These are phyloP conservation scores for Hymenoscyphus linearis DNA, from an alignment of 2,329 filamentous ascomycete species.

Conservation along the genomic window DNA sequence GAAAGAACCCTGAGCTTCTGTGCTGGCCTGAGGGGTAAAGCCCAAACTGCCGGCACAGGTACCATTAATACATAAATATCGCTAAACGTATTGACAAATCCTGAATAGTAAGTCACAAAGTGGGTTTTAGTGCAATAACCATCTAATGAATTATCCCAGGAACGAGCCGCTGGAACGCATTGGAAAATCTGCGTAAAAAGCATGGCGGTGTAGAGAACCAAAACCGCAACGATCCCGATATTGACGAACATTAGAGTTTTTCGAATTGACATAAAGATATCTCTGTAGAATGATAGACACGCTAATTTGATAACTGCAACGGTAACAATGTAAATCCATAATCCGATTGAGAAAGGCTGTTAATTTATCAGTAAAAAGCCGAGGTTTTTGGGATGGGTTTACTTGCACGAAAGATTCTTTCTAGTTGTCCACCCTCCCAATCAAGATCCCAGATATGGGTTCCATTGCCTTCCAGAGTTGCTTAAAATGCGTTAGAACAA, in stretches of 20 bases:
- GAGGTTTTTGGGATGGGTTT: not conserved
- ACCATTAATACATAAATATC: conserved; percentile 3
- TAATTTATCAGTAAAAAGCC: not conserved
- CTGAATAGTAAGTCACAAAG: not conserved
- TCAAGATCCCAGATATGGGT: not conserved
- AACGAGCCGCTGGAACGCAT: not conserved
- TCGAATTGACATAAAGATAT: not conserved
- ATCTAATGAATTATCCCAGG: not conserved
- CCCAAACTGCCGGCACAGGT: not conserved
- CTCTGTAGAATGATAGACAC: not conserved
- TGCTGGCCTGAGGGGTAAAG: not conserved
- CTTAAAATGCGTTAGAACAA: not conserved
- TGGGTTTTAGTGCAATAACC: not conserved
- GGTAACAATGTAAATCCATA: not conserved
- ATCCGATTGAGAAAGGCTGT: not conserved
- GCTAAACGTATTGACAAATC: not conserved
- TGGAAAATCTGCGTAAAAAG: not conserved
- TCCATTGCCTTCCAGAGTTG: not conserved
- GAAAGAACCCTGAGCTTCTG: not conserved
- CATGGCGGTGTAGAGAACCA: not conserved
- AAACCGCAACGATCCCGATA: not conserved
- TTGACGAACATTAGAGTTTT: not conserved
- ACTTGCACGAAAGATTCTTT: not conserved
- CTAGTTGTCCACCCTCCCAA: not conserved
- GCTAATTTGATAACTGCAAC: not conserved